A percentile compares a stretch with the other conserved stretches of the same genome.
Evolutionary conservation across 2,329 filamentous ascomycete genomes (phyloP).

Genomic region (Keithomyces neogunnii): DNA sequence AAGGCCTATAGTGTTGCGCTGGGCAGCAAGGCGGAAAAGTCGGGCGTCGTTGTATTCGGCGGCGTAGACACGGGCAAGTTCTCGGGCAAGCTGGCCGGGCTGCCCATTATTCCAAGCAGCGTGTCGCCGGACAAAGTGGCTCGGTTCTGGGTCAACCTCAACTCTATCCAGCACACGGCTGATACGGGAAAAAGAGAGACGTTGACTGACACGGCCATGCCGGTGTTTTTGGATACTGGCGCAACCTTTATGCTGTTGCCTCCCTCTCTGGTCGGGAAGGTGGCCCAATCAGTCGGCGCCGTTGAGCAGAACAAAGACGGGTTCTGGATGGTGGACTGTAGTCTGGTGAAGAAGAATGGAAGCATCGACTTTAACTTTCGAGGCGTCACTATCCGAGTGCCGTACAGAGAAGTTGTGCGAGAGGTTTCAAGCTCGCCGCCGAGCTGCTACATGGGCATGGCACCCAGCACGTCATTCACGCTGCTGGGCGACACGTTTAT

Average conservation of each 20-base stretch:
- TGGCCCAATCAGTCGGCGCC: constrained; percentile 42
- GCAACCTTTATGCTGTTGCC: constrained; percentile 62
- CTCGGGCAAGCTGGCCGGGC: constrained; percentile 45
- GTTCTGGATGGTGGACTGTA: constrained; percentile 40
- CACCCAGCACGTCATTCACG: constrained; percentile 35
- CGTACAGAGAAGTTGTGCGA: constrained; percentile 39
- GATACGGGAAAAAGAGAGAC: constrained; percentile 17
- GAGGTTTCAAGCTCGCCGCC: constrained; percentile 14
- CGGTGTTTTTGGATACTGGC: constrained; percentile 64
- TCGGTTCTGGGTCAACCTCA: constrained; percentile 44
- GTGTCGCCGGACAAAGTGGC: constrained; percentile 46
- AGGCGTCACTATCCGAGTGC: constrained; percentile 38
- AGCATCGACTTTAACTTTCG: constrained; percentile 41
- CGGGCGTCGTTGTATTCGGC: constrained; percentile 60
- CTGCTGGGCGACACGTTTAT: constrained; percentile 47
- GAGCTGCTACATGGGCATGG: constrained; percentile 41
- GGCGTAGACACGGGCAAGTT: constrained; percentile 60
- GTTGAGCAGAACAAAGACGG: constrained; percentile 27
- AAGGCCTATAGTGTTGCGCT: constrained; percentile 59
- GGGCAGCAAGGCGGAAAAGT: constrained; percentile 49
- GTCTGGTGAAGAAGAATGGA: constrained; percentile 28
- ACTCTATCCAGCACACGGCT: constrained; percentile 32
- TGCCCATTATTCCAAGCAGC: constrained; percentile 52
- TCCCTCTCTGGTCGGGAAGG: constrained; percentile 38
- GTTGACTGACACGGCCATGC: constrained; percentile 30